Conservation (phyloP, 2,329 filamentous ascomycete species). For the Triangularia verruculosa region DNA sequence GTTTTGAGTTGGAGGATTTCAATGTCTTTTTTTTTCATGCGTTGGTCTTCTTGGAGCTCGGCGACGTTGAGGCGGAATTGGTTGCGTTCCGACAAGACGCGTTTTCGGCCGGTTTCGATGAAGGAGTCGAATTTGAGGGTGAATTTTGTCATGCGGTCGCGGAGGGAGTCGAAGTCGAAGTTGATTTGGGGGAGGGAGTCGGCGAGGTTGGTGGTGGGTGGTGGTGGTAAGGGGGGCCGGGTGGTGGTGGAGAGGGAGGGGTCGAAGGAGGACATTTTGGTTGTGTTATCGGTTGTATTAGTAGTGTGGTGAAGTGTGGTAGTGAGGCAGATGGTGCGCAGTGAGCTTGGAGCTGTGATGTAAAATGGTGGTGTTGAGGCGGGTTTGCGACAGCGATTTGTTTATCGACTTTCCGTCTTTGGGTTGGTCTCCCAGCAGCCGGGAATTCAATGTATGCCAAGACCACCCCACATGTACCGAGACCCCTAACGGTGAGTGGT, state of each 20-base stretch:
- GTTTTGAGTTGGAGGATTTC: constrained; percentile 75
- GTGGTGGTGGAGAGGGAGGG: constrained; percentile 62
- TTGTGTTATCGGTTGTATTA: neutral
- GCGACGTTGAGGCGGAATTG: constrained; percentile 88
- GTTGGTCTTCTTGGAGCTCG: constrained; percentile 89
- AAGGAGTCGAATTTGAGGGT: constrained; percentile 88
- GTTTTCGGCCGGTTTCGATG: constrained; percentile 85
- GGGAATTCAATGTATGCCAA: constrained; percentile 9
- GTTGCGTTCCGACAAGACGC: constrained; percentile 88
- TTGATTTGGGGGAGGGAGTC: constrained; percentile 84
- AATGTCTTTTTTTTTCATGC: constrained; percentile 83
- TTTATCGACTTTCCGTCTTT: constrained; percentile 25
- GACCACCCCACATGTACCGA: constrained; percentile 9
- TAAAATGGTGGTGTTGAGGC: constrained; percentile 1
- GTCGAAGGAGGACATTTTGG: constrained; percentile 61
- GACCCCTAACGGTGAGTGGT: neutral
- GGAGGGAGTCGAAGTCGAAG: constrained; percentile 93
- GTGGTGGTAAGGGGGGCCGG: constrained; percentile 42
- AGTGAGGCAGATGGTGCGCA: neutral
- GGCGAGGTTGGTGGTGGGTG: constrained; percentile 61
- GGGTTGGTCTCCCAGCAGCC: constrained; percentile 24
- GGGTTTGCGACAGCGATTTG: constrained; percentile 17
- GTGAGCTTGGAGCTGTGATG: neutral
- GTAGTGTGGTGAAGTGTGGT: neutral
- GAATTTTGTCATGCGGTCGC: constrained; percentile 92